Percentiles rank a stretch among this genome's conserved stretches.
These are phyloP conservation scores for Trichophyton simii DNA, from an alignment of 2,329 filamentous ascomycete species.

Conservation along the genomic window DNA sequence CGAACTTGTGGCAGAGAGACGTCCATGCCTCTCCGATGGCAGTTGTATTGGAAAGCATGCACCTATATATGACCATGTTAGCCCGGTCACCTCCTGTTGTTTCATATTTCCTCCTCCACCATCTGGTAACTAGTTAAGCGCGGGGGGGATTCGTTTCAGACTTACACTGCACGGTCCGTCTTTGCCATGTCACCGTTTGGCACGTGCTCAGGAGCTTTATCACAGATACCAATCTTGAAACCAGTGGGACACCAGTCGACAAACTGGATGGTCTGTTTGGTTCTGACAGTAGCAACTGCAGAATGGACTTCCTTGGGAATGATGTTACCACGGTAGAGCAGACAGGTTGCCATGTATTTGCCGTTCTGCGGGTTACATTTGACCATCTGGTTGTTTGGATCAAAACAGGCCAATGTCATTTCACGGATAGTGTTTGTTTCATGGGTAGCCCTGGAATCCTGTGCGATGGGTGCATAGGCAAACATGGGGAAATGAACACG, in stretches of 20 bases:
- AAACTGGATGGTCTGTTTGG: slow-evolving; percentile 52
- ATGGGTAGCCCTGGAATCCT: slow-evolving; percentile 60
- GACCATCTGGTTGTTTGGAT: slow-evolving; percentile 59
- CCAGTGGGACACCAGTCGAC: slow-evolving; percentile 59
- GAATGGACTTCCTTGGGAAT: slow-evolving; percentile 49
- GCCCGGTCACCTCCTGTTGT: not conserved
- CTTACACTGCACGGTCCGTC: slow-evolving; percentile 40
- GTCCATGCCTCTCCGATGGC: slow-evolving; percentile 55
- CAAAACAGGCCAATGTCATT: slow-evolving; percentile 48
- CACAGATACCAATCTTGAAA: slow-evolving; percentile 58
- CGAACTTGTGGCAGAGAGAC: slow-evolving; percentile 54
- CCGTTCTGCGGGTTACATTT: slow-evolving; percentile 54
- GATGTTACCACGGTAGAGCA: slow-evolving; percentile 55
- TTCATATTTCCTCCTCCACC: not conserved
- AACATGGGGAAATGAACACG: slow-evolving; percentile 57
- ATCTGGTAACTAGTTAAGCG: not conserved
- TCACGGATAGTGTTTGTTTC: slow-evolving; percentile 95
- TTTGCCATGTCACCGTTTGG: slow-evolving; percentile 42
- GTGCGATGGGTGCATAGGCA: slow-evolving; percentile 52
- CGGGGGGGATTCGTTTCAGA: not conserved
- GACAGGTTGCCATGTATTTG: slow-evolving; percentile 57
- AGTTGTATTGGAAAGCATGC: slow-evolving; percentile 56
- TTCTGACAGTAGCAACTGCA: slow-evolving; percentile 50
- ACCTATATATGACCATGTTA: slow-evolving; percentile 13
- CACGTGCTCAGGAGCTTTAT: slow-evolving; percentile 45